phyloP scores from a whole-genome alignment of 768 basidiomycete genomes.

The Phylloporus sp. region DNA sequence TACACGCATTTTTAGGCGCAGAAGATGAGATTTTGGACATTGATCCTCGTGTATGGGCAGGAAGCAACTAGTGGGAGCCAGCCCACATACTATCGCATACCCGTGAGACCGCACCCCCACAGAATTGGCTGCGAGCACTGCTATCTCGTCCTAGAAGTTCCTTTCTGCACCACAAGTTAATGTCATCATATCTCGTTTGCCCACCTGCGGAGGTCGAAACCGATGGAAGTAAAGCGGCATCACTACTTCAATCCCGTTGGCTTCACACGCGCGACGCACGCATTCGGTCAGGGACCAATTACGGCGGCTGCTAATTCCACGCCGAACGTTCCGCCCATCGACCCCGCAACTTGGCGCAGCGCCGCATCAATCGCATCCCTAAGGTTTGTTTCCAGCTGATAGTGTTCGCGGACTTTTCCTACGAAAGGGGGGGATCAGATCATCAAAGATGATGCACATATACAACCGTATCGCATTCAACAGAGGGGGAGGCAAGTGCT shows the following conservation, averaged over 20 bases:
- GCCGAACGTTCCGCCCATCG: slow-evolving; percentile 1
- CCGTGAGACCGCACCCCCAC: background rate
- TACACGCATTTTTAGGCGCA: background rate
- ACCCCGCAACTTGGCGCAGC: background rate
- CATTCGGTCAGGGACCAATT: background rate
- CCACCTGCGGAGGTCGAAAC: background rate
- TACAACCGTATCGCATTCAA: background rate
- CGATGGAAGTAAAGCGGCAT: background rate
- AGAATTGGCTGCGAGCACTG: background rate
- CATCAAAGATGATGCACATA: slow-evolving; percentile 4
- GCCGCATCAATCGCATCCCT: background rate
- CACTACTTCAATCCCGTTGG: background rate
- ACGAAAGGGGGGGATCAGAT: slow-evolving; percentile 1
- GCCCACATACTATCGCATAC: background rate
- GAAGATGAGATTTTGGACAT: background rate
- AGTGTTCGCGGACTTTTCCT: background rate
- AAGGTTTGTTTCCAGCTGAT: background rate
- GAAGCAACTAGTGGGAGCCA: background rate
- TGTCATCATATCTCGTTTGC: background rate
- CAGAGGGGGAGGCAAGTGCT: too few species aligned
- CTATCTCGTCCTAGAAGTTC: background rate
- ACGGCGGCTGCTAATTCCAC: background rate
- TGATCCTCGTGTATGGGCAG: background rate
- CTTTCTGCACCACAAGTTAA: background rate
- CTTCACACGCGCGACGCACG: slow-evolving; percentile 1